Conservation (phyloP, 1,139 yeast genomes). For the Protomyces lactucae-debilis region DNA sequence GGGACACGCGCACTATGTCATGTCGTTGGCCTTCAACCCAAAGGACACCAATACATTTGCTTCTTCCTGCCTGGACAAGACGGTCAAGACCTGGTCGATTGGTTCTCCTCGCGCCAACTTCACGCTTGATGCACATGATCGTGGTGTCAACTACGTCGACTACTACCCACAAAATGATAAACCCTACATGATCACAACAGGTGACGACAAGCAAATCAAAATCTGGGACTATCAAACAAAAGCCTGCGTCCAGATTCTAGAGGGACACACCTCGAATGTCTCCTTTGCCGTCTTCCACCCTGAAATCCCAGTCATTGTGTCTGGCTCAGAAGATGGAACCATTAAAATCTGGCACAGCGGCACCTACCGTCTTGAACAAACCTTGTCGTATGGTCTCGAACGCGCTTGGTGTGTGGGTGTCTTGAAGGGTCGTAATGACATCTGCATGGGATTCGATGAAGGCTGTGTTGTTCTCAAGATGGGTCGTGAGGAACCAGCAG, state of each 20-base stretch:
- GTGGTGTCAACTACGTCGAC: conserved; percentile 93
- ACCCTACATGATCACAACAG: conserved; percentile 87
- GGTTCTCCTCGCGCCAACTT: conserved; percentile 88
- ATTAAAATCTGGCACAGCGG: conserved; percentile 89
- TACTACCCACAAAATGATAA: conserved; percentile 96
- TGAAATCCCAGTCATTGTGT: conserved; percentile 78
- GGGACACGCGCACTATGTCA: conserved; percentile 93
- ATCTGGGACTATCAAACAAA: conserved; percentile 98
- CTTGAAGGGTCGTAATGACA: conserved; percentile 67
- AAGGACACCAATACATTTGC: conserved; percentile 98
- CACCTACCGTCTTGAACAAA: conserved; percentile 82
- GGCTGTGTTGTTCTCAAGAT: conserved; percentile 82
- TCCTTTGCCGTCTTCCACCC: conserved; percentile 97
- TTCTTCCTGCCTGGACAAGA: conserved; percentile 90
- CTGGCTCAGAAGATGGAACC: conserved; percentile 88
- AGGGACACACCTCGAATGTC: conserved; percentile 90
- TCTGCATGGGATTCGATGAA: conserved; percentile 91
- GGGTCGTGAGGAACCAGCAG: conserved; percentile 91
- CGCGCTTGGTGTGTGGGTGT: conserved; percentile 94
- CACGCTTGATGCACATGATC: conserved; percentile 86
- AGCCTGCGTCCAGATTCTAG: conserved; percentile 87
- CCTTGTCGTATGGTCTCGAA: conserved; percentile 84
- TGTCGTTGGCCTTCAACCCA: conserved; percentile 93
- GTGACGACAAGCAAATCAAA: conserved; percentile 86
- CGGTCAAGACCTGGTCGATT: conserved; percentile 94